Evolutionary conservation across 768 basidiomycete genomes (phyloP).

Genomic region (Boletales sp.): DNA sequence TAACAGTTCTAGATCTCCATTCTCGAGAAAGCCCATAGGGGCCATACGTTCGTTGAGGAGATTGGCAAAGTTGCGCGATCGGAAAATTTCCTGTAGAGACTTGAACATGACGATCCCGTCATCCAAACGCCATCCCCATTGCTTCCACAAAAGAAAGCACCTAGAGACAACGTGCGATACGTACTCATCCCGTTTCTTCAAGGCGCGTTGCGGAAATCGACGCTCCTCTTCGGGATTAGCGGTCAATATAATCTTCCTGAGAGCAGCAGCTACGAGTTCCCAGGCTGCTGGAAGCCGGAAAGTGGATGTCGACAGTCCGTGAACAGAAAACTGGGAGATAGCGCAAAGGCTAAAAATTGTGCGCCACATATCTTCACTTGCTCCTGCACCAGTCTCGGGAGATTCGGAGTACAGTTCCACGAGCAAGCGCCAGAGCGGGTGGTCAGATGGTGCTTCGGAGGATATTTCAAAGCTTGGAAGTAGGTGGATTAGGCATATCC

Average conservation of each 20-base stretch:
- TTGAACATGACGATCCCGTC: slow-evolving; percentile 57
- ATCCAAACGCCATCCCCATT: slow-evolving; percentile 75
- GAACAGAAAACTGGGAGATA: slow-evolving; percentile 72
- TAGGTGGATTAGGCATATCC: slow-evolving; percentile 73
- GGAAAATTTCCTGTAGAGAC: slow-evolving; percentile 68
- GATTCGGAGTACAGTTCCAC: slow-evolving; percentile 30
- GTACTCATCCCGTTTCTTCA: slow-evolving; percentile 66
- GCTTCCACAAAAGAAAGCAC: slow-evolving; percentile 66
- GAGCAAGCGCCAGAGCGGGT: slow-evolving; percentile 48
- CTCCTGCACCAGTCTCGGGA: slow-evolving; percentile 35
- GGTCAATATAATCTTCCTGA: slow-evolving; percentile 58
- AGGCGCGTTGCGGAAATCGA: slow-evolving; percentile 30
- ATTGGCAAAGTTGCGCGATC: slow-evolving; percentile 71
- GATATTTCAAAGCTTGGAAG: slow-evolving; percentile 25
- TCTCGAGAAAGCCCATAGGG: slow-evolving; percentile 68
- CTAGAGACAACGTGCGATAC: slow-evolving; percentile 64
- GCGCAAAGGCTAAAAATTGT: slow-evolving; percentile 65
- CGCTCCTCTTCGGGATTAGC: slow-evolving; percentile 44
- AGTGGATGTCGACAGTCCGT: slow-evolving; percentile 41
- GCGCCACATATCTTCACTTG: slow-evolving; percentile 72
- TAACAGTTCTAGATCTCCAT: slow-evolving; percentile 52
- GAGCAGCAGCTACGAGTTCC: slow-evolving; percentile 56
- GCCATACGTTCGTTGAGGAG: slow-evolving; percentile 57
- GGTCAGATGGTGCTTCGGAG: slow-evolving; percentile 17
- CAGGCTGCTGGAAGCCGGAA: slow-evolving; percentile 56